Evolutionary conservation across 2,329 filamentous ascomycete genomes (phyloP), one percentile per base, ranked within the genome.

Genomic region (Arthrobotrys megalospora): DNA sequence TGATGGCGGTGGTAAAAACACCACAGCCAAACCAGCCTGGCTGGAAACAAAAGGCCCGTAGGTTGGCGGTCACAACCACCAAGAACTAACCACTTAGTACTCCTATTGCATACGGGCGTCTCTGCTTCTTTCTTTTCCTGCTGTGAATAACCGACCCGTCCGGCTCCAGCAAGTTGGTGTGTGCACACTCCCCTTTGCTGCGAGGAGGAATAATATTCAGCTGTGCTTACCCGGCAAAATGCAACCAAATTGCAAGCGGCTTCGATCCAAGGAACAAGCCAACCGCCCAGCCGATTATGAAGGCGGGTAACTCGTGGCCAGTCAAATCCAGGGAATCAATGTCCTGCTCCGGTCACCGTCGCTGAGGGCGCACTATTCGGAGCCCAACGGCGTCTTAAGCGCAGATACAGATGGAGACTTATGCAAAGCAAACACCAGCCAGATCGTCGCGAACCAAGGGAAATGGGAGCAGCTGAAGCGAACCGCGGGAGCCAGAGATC

Each of bases 151-250:
- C 71, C 71, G 55, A 76, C 53, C 71, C 71, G 71, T 62, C 53
- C 55, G 34, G 32, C 60, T 34, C 36, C 24, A 43, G 55, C 36
- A 43, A 41, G 60, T 55, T 55, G 58, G 65, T 52, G 55, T 55
- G 55, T 58, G 28, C 72, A 62, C 53, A 53, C 72, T 28, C 55
- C 60, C 70, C 63, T 75, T 75, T 48, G 41, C 52, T 48, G 24
- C 38, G 28, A 53, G 63, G 64, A 64, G 65, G 38, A 41, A 58
- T 58, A 58, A 58, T 16, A 55, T n/a, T 19, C 24, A 43, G 28
- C 38, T 45, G 55, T 53, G 65, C 66, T 62, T 65, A 77, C 73
- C 72, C 73, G 73, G 73, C 73, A 77, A 71, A 77, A 76, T 70
- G 72, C 65, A 76, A 58, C 8, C 53, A 62, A 64, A 62, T 69